Base-by-base conservation (phyloP, 768 basidiomycete genomes). In the Coprinopsis sp. region DNA sequence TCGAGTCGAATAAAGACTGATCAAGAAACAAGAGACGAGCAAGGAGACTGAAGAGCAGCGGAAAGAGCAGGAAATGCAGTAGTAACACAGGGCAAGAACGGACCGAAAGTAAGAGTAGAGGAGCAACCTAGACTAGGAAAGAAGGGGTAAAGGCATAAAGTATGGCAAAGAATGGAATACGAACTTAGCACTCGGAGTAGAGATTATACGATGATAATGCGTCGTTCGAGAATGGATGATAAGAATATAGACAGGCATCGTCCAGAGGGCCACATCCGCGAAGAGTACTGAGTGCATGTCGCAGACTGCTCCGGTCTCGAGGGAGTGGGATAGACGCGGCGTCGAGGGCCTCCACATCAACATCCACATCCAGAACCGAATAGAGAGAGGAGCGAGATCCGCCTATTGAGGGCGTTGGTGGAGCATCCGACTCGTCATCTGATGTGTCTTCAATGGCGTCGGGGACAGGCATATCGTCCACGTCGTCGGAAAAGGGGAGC, bases 401-500 rank as follows among this genome's bases (percentile, higher is more conserved):
- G 54, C 74, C 72, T 37, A 78, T 54, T 33, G 77, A 82, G 38
- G 82, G 84, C 6, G 84, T 82, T 8, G 77, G 74, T 8, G 72
- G 77, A 4, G 76, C 67, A 55, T 90, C 87, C 13, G 87, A 87
- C 70, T 89, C 88, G 68, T 90, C 87, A 67, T 90, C 88, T 36
- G 87, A 90, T 29, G 76, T 78, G 64, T 90, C 87, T 62, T 89
- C 87, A 73, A 89, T 85, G 33, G 85, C 81, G 58, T 89, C 87
- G 34, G 85, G 87, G 33, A 88, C 78, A 23, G 83, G 69, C 25
- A 81, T 72, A 58, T 84, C 83, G 56, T 84, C 84, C 53, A 77
- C 57, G 65, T 85, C 81, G 65, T 84, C 78, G 51, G 66, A 53
- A 55, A 82, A 84, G 46, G 87, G 81, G 36, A 84, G 71, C 37